Conservation (phyloP, 2,329 filamentous ascomycete genomes). For the Xylaria sp. region DNA sequence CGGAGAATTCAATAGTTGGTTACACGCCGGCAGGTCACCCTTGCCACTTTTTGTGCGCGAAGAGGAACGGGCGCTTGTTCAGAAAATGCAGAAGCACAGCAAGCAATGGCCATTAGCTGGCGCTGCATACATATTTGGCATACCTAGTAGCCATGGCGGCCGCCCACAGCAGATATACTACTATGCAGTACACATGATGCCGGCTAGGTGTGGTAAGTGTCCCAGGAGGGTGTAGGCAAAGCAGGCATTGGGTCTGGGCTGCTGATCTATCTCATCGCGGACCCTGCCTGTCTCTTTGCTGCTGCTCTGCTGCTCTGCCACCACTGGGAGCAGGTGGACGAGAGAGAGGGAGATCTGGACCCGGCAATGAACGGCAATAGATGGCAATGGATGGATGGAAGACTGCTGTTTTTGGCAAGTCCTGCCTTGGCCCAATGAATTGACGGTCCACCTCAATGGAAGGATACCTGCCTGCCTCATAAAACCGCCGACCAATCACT, state of each 20-base stretch:
- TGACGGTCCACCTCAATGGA: slow-evolving; percentile 25
- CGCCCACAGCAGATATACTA: slow-evolving; percentile 22
- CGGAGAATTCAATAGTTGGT: slow-evolving; percentile 27
- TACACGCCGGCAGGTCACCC: slow-evolving; percentile 29
- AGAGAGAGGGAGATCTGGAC: slow-evolving; percentile 26
- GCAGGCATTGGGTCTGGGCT: slow-evolving; percentile 11
- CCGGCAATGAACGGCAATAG: slow-evolving; percentile 1
- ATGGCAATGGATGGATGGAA: slow-evolving; percentile 8
- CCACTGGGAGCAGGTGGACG: slow-evolving; percentile 7
- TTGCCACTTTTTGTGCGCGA: slow-evolving; percentile 20
- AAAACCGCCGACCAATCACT: slow-evolving; percentile 27
- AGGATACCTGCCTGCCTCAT: slow-evolving; percentile 15
- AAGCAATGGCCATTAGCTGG: slow-evolving; percentile 20
- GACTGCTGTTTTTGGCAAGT: slow-evolving; percentile 33
- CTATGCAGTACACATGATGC: slow-evolving; percentile 20
- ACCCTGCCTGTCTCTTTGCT: slow-evolving; percentile 26
- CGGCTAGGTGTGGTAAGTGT: slow-evolving; percentile 18
- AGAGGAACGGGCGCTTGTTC: slow-evolving; percentile 32
- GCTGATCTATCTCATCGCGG: slow-evolving; percentile 22
- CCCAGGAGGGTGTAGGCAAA: slow-evolving; percentile 14
- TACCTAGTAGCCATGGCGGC: slow-evolving; percentile 17
- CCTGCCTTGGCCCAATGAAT: slow-evolving; percentile 26
- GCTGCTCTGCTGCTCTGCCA: slow-evolving; percentile 10
- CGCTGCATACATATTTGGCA: slow-evolving; percentile 33
- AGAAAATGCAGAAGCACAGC: slow-evolving; percentile 22